phyloP scores from a whole-genome alignment of 306 rosid genomes.

The Cicer chorassanicum region DNA sequence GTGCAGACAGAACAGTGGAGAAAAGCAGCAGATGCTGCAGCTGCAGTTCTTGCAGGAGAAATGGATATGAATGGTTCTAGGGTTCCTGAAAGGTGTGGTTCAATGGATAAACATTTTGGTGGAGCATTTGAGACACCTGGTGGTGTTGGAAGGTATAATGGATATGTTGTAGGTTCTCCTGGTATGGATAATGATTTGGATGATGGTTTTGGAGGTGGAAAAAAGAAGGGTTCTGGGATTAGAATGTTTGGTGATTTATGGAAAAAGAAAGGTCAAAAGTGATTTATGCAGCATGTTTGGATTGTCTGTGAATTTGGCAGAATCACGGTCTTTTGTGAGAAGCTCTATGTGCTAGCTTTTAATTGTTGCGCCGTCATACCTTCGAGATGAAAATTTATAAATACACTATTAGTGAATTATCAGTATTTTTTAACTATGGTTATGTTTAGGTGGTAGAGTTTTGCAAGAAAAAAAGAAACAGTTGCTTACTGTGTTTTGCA shows the following conservation, averaged over 20 bases:
- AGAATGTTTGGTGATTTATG: slow-evolving; percentile 85
- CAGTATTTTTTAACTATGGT: slow-evolving; percentile 32
- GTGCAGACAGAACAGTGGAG: slow-evolving; percentile 92
- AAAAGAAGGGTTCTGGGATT: slow-evolving; percentile 81
- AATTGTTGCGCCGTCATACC: no score
- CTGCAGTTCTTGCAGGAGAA: slow-evolving; percentile 78
- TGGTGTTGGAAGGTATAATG: slow-evolving; percentile 64
- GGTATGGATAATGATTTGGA: slow-evolving; percentile 65
- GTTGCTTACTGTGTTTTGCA: slow-evolving; percentile 60
- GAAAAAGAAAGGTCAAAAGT: slow-evolving; percentile 82
- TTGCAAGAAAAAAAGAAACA: slow-evolving; percentile 19
- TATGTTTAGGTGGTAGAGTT: slow-evolving; percentile 37
- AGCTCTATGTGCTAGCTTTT: no score
- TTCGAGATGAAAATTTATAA: no score
- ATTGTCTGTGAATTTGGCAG: neutral
- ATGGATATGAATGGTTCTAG: slow-evolving; percentile 65
- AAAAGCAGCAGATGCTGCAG: slow-evolving; percentile 95
- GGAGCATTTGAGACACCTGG: slow-evolving; percentile 63
- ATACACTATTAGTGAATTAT: neutral
- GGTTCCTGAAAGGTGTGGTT: slow-evolving; percentile 77
- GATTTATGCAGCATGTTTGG: neutral
- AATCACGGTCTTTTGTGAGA: neutral
- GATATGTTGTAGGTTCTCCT: slow-evolving; percentile 76
- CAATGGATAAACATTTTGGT: slow-evolving; percentile 84
- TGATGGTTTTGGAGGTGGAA: slow-evolving; percentile 70